Evolutionary conservation across 257 asterid species (phyloP).

Genomic region (Craterostigma plantagineum): DNA sequence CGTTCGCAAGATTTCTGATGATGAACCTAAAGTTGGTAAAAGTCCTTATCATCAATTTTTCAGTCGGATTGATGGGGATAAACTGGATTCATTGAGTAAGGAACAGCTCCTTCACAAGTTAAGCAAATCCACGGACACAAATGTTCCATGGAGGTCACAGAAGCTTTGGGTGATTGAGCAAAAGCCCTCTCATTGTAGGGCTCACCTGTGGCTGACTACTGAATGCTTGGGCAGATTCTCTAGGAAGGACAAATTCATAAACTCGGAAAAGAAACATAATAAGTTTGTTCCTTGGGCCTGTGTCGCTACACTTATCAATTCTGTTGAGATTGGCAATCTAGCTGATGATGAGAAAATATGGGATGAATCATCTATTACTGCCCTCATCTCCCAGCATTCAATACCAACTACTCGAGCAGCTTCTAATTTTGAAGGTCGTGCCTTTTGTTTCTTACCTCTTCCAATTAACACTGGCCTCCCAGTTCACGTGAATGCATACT

Average conservation of each 20-base stretch:
- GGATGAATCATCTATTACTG: no score
- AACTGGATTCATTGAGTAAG: slow-evolving; percentile 35
- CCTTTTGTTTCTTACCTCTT: slow-evolving; percentile 89
- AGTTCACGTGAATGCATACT: slow-evolving; percentile 80
- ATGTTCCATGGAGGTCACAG: slow-evolving; percentile 74
- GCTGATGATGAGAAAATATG: slow-evolving; percentile 2
- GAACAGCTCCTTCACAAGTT: slow-evolving; percentile 52
- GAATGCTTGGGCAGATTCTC: slow-evolving; percentile 54
- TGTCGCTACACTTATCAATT: slow-evolving; percentile 58
- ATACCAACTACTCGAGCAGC: slow-evolving; percentile 15
- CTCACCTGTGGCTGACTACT: slow-evolving; percentile 68
- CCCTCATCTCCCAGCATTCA: no score
- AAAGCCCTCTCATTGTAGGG: slow-evolving; percentile 35
- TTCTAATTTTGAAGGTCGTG: slow-evolving; percentile 65
- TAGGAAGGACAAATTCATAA: slow-evolving; percentile 25
- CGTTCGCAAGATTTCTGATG: slow-evolving; percentile 44
- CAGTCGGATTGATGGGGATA: slow-evolving; percentile 40
- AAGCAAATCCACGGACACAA: slow-evolving; percentile 33
- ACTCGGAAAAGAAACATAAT: slow-evolving; percentile 32
- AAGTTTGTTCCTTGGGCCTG: slow-evolving; percentile 86
- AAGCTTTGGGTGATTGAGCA: slow-evolving; percentile 70
- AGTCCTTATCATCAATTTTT: slow-evolving; percentile 53
- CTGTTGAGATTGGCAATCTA: slow-evolving; percentile 24
- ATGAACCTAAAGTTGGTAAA: slow-evolving; percentile 44
- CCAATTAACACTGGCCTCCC: slow-evolving; percentile 86